Base-by-base conservation (phyloP, 2,329 filamentous ascomycete species). In the Fusarium annulatum region DNA sequence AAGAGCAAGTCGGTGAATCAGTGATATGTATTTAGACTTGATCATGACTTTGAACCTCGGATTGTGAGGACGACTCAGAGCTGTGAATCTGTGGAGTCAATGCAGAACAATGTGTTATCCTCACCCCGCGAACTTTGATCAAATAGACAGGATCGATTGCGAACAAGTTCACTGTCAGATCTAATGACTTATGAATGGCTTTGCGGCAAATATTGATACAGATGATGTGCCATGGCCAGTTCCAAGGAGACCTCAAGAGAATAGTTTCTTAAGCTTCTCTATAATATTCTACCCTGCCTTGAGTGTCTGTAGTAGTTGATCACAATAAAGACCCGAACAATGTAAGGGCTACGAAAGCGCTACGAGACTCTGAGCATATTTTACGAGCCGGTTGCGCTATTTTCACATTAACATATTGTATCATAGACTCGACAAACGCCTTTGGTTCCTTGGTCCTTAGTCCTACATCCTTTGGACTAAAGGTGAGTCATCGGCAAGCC, bases 291-390 rank as follows among this genome's bases (percentile, higher is more conserved):
- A 16, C 14, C 9, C 19, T 28, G 14, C 23, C 14, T 36, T 8
- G n/a, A 34, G n/a, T 5, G 3, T 9, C 8, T 9, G 3, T 26
- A 12, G 9, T 18, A 26, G 11, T 21, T 11, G 9, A 26, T 8
- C 49, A 19, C 7, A 9, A 4, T 10, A 2, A 3, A 7, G 19
- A n/a, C 19, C 10, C 7, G 19, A 28, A 18, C 19, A 28, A 2
- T 26, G 18, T 18, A 26, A 28, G 12, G 12, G 12, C 3, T 16
- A 2, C 26, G 12, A 7, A 26, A 12, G 34, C 3, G 5, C 14
- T 2, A 9, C 7, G 5, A 4, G 18, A 9, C 34, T 21, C 5
- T 0, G 5, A 34, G 9, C 16, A 9, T 21, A n/a, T 4, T 2
- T 7, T 7, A 21, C 2, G 5, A 11, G 15, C 18, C 3, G 28